Base-by-base conservation (phyloP, 176 grass and related monocot genomes). In the Lolium perenne region DNA sequence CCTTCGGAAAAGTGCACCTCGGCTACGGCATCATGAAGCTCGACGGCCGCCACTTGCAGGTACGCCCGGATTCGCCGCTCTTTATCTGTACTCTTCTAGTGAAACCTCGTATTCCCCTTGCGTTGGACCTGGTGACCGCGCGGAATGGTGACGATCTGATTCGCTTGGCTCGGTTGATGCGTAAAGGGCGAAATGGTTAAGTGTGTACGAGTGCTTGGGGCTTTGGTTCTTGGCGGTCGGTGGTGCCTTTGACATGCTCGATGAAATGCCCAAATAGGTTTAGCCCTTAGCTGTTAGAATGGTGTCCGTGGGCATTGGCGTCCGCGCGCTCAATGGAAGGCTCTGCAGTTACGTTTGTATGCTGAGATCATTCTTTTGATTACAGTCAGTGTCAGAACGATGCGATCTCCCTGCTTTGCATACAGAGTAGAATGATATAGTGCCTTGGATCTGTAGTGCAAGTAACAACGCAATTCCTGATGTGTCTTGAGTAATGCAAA, bases 21-120 rank as follows among this genome's bases (percentile, higher is more conserved):
- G 93, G 83, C 5, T 91, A 95, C 58, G 91, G 93, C 64, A 95
- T 98, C 87, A 92, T 79, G 88, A 95, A 98, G 86, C 86, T 90
- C 25, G 89, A 98, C 69, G 91, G 93, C 14, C 86, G 89, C 74
- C 90, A 98, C 70, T 98, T 43, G 78, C 81, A 98, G 95, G 93
- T 95, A 23, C 65, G 23, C 16, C 57, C 15, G 13, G 51, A 74
- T 57, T 26, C n/a, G 2, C 17, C 16, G 0, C 12, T 23, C 20
- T 77, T 80, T 38, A 35, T 50, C 12, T 50, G 23, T 47, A 21
- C 17, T 4, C 26, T 7, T 23, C 82, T 18, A 22, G 20, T 58
- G 1, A 25, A 8, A 10, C 38, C 46, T 64, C 51, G 2, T 46
- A 16, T 61, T 43, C 15, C 64, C 16, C 20, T 20, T 10, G 64